These are phyloP conservation scores for Diaporthe citrichinensis DNA, from an alignment of 2,329 filamentous ascomycete genomes.

Conservation along the genomic window DNA sequence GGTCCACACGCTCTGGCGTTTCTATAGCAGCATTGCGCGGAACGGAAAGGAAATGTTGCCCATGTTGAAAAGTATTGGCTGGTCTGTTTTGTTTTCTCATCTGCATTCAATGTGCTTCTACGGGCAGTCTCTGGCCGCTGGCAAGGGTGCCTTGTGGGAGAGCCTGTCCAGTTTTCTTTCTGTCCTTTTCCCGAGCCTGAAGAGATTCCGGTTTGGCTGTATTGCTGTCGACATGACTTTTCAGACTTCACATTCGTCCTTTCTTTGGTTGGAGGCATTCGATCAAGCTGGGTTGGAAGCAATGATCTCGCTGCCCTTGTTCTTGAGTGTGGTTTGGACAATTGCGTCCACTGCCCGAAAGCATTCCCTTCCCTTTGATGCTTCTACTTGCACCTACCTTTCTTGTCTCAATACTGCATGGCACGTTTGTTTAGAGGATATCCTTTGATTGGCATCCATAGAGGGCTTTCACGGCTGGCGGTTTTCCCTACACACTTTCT, in stretches of 20 bases:
- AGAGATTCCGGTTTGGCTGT: slow-evolving; percentile 37
- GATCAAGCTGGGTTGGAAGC: background rate
- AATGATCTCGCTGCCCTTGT: background rate
- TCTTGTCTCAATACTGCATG: slow-evolving; percentile 37
- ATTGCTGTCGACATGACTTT: slow-evolving; percentile 40
- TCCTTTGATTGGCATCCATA: slow-evolving; percentile 42
- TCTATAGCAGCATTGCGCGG: slow-evolving; percentile 22
- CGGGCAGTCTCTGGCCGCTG: background rate
- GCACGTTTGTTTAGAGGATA: slow-evolving; percentile 42
- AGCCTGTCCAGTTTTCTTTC: slow-evolving; percentile 33
- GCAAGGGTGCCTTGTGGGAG: slow-evolving; percentile 6
- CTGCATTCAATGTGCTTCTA: slow-evolving; percentile 14
- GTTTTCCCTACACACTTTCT: slow-evolving; percentile 33
- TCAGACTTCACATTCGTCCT: slow-evolving; percentile 41
- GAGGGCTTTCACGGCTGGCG: slow-evolving; percentile 37
- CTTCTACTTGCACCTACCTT: slow-evolving; percentile 19
- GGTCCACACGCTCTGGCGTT: slow-evolving; percentile 11
- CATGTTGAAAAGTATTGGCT: slow-evolving; percentile 26
- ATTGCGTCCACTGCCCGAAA: background rate
- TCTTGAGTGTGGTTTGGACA: slow-evolving; percentile 4
- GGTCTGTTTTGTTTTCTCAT: slow-evolving; percentile 31
- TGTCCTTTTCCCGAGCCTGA: slow-evolving; percentile 25
- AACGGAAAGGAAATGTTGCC: slow-evolving; percentile 22
- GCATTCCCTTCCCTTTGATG: slow-evolving; percentile 17
- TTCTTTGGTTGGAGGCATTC: slow-evolving; percentile 28